Evolutionary conservation across 176 grass and related monocot genomes (phyloP).

Genomic region (Aechmea fasciata): DNA sequence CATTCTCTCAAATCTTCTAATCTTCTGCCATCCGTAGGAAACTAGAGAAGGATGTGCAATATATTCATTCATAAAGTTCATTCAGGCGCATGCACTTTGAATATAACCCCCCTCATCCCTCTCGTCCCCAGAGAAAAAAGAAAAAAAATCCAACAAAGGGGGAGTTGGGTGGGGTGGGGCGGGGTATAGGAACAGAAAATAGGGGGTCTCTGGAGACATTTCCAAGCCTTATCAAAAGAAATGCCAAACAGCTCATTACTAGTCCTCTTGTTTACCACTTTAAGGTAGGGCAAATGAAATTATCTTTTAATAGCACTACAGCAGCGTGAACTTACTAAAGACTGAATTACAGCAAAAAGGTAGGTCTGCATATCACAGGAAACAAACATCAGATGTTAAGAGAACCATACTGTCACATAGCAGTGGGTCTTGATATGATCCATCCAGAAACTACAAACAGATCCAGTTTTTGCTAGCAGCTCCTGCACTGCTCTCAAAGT

Average conservation of each 20-base stretch:
- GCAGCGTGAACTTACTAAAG: background rate
- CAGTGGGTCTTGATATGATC: slow-evolving; percentile 99
- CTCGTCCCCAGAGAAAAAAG: background rate
- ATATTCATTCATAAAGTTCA: no score
- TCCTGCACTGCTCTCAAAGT: slow-evolving; percentile 96
- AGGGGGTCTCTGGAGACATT: background rate
- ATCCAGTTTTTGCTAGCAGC: slow-evolving; percentile 89
- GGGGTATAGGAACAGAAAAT: background rate
- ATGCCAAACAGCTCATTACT: background rate
- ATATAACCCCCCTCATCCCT: background rate
- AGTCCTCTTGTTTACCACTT: no score
- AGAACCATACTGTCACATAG: slow-evolving; percentile 81
- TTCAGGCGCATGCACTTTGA: background rate
- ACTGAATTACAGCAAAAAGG: background rate
- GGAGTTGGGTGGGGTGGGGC: background rate
- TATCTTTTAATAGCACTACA: no score
- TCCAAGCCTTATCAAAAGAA: background rate
- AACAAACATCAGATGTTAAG: background rate
- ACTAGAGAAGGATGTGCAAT: no score
- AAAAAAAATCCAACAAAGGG: background rate
- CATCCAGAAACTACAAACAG: slow-evolving; percentile 91
- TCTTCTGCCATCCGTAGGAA: background rate
- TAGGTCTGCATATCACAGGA: background rate
- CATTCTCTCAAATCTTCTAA: background rate
- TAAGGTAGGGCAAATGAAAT: no score